A percentile compares a stretch with the other conserved stretches of the same genome.
These are phyloP conservation scores for Globisporangium polare DNA, from an alignment of 352 stramenopile genomes.

Conservation along the genomic window DNA sequence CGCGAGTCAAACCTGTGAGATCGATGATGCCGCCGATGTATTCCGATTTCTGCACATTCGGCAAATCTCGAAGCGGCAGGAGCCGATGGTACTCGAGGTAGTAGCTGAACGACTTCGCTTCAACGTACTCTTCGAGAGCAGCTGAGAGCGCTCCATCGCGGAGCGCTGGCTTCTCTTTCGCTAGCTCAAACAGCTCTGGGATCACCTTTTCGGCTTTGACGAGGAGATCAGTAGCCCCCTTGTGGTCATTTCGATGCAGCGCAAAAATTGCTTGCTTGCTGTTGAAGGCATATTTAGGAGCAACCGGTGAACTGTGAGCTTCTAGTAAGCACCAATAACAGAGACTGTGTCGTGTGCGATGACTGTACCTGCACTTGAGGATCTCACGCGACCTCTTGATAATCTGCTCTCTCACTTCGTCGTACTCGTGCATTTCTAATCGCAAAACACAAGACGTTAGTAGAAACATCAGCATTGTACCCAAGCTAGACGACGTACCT, in stretches of 20 bases:
- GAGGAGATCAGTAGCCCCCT: constrained; percentile 50
- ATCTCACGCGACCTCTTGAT: constrained; percentile 95
- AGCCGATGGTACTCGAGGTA: constrained; percentile 73
- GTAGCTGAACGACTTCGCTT: constrained; percentile 90
- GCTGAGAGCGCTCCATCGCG: constrained; percentile 74
- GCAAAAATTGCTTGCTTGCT: constrained; percentile 95
- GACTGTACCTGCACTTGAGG: constrained; percentile 84
- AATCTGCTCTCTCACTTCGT: constrained; percentile 91
- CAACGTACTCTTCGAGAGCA: constrained; percentile 93
- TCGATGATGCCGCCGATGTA: constrained; percentile 95
- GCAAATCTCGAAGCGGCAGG: constrained; percentile 47
- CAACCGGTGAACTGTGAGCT: background rate
- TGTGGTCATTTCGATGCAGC: constrained; percentile 84
- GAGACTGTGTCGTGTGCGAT: background rate
- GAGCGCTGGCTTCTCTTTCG: constrained; percentile 79
- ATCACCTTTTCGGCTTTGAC: constrained; percentile 58
- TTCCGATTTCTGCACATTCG: constrained; percentile 75
- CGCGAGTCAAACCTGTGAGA: constrained; percentile 77
- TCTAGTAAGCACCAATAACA: background rate
- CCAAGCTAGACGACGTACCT: constrained; percentile 21
- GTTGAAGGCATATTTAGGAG: background rate
- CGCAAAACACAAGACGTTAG: too few relatives aligned
- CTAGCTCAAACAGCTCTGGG: constrained; percentile 75
- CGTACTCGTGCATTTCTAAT: constrained; percentile 87
- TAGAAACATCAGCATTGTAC: too few relatives aligned